These are phyloP conservation scores for Rutstroemia sp. DNA, from an alignment of 2,329 filamentous ascomycete genomes.

Conservation along the genomic window DNA sequence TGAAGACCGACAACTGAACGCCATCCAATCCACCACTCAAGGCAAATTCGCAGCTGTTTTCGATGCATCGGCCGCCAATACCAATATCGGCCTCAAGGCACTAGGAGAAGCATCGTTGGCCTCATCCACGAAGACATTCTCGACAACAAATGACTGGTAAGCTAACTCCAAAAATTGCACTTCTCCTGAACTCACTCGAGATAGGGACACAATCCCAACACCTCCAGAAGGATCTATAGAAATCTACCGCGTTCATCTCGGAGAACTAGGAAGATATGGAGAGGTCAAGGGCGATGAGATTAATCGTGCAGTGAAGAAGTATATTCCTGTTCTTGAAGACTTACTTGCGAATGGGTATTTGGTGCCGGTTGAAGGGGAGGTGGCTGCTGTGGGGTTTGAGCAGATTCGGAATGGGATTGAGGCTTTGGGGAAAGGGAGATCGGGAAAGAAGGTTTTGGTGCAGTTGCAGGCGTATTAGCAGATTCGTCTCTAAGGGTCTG, in stretches of 20 bases:
- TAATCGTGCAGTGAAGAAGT: constrained; percentile 6
- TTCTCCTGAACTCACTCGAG: background rate
- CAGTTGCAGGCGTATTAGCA: background rate
- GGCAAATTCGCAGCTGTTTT: constrained; percentile 3
- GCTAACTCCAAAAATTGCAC: no score
- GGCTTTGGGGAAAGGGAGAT: background rate
- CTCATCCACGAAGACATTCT: constrained; percentile 1
- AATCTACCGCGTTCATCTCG: constrained; percentile 15
- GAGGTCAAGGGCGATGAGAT: constrained; percentile 8
- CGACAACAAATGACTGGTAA: constrained; percentile 7
- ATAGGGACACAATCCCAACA: constrained; percentile 15
- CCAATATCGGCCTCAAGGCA: background rate
- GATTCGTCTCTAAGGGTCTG: no score
- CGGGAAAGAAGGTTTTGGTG: constrained; percentile 4
- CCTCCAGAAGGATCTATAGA: constrained; percentile 9
- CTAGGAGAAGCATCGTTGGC: background rate
- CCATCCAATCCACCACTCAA: background rate
- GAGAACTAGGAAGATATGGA: constrained; percentile 18
- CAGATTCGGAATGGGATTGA: constrained; percentile 1
- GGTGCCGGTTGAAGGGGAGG: background rate
- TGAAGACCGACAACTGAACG: background rate
- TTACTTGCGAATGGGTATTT: background rate
- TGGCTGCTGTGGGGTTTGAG: background rate
- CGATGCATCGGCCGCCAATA: constrained; percentile 1
- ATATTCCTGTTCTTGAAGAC: constrained; percentile 3